Base-by-base conservation (phyloP, 345 rosid species). In the Populus pruinosa region DNA sequence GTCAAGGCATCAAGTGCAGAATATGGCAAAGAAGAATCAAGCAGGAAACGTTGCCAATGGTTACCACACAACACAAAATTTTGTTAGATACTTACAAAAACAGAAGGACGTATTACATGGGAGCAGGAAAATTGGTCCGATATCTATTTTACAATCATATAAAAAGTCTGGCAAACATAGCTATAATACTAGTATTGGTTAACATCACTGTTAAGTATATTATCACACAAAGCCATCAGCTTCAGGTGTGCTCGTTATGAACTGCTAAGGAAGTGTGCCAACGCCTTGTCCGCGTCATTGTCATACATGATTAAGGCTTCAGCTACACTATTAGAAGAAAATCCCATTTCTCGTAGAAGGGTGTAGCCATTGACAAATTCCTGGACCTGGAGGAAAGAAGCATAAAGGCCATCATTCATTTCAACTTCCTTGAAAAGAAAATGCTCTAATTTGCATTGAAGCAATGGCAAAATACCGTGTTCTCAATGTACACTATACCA, bases 311-410 rank as follows among this genome's bases (percentile, higher is more conserved):
- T 67, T 38, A 91, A 80, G 70, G 91, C 92, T 2, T 93, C 97
- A 1, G 92, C 88, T 23, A 91, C 89, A 10, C 77, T 85, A 77
- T 81, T 89, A 0, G 97, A 79, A 10, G 97, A 82, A 83, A 94
- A 94, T 21, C 98, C 98, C 98, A 91, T 92, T 82, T 92, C 97
- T 33, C 84, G 86, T 62, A 94, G 85, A 21, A 78, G 76, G 27
- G 80, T 74, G 82, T 82, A 94, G 67, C 93, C 92, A 41, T 80
- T 86, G 35, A 83, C 90, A 61, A 94, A 94, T 70, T 90, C 92
- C 62, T 80, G 90, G 73, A 93, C 94, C 97, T 94, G 84, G 36
- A 44, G 50, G 36, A 12, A 29, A 56, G n/a, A 21, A 66, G 23
- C 53, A 71, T 14, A 49, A 36, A 55, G 9, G 33, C 41, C 67